These are phyloP conservation scores for Amaranthus palmeri DNA, from an alignment of 148 eudicot genomes.

Conservation along the genomic window DNA sequence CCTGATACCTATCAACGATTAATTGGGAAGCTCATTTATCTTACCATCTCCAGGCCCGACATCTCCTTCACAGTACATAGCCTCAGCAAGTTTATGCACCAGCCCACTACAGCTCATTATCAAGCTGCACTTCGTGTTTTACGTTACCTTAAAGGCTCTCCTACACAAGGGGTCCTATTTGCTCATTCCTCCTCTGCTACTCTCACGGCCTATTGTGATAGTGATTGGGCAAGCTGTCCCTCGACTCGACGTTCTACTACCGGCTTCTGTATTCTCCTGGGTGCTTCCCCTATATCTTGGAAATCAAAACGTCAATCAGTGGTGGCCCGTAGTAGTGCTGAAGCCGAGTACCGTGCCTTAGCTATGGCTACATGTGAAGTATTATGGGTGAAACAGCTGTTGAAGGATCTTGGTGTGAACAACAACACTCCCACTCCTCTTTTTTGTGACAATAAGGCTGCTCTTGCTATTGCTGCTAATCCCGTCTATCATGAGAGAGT, in stretches of 20 bases:
- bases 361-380: background rate
- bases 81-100: background rate
- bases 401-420: background rate
- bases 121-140: background rate
- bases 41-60: conserved; percentile 2
- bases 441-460: background rate
- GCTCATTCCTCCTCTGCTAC: background rate
- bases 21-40: background rate
- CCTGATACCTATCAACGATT: background rate
- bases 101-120: background rate
- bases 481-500: no score
- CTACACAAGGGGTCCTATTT: background rate
- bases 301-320: background rate
- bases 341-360: background rate
- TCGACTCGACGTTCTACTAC: background rate
- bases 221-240: background rate
- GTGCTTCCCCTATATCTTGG: background rate
- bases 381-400: background rate
- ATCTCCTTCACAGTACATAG: background rate
- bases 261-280: background rate
- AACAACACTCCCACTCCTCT: background rate
- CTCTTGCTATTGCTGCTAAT: background rate
- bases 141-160: background rate
- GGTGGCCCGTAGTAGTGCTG: background rate
- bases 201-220: background rate